Percentiles rank a stretch among this genome's conserved stretches.
These are phyloP conservation scores for Lichtheimia corymbifera DNA, from an alignment of 371 early-diverging fungal species.

Conservation along the genomic window DNA sequence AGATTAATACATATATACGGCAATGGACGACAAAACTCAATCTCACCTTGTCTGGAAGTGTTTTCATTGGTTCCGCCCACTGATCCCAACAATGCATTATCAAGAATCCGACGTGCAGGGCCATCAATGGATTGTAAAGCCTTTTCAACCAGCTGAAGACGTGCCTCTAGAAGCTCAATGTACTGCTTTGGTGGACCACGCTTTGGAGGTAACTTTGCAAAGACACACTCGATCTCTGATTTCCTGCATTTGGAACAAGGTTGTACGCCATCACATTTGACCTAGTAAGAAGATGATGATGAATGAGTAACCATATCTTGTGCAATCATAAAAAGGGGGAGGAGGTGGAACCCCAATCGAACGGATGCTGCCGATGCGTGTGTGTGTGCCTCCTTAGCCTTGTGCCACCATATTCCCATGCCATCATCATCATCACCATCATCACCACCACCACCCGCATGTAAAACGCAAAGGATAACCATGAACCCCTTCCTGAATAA, in stretches of 20 bases:
- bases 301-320: too few species aligned
- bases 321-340: too few species aligned
- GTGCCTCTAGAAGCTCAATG: slow-evolving; percentile 41
- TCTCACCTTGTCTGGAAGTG: not conserved
- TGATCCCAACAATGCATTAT: slow-evolving; percentile 15
- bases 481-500: slow-evolving; percentile 3
- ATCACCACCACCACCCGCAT: not conserved
- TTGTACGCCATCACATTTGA: slow-evolving; percentile 53
- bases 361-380: not conserved
- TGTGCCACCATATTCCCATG: not conserved
- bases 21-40: not conserved
- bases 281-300: slow-evolving; percentile 20
- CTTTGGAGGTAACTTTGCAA: slow-evolving; percentile 45
- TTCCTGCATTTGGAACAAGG: slow-evolving; percentile 48
- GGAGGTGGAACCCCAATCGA: not conserved
- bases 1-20: not conserved
- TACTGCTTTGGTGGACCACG: slow-evolving; percentile 52
- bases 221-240: slow-evolving; percentile 39
- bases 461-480: not conserved
- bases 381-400: not conserved
- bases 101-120: slow-evolving; percentile 26
- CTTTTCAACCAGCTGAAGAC: slow-evolving; percentile 37
- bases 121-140: slow-evolving; percentile 33
- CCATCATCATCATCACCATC: not conserved
- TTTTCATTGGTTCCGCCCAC: not conserved